phyloP scores from a whole-genome alignment of 345 rosid species.

The Melastoma malabathricum region DNA sequence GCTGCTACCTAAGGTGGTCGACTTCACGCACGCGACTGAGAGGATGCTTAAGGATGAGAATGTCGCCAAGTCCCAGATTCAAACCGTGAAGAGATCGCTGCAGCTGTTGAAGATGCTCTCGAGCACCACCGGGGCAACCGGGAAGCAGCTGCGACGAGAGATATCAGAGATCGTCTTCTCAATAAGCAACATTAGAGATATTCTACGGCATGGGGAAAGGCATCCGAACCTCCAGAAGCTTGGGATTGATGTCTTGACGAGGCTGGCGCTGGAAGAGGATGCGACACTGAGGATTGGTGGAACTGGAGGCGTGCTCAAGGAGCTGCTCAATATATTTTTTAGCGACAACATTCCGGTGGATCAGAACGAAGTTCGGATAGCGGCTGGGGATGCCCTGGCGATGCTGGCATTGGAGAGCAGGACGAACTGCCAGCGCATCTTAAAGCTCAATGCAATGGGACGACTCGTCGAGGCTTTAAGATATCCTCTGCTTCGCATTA shows the following conservation, averaged over 20 bases:
- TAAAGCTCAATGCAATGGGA: constrained; percentile 35
- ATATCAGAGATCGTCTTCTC: constrained; percentile 87
- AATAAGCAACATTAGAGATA: constrained; percentile 68
- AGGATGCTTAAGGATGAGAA: constrained; percentile 32
- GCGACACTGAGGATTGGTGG: constrained; percentile 75
- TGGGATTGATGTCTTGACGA: constrained; percentile 55
- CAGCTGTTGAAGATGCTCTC: constrained; percentile 80
- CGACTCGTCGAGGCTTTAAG: constrained; percentile 47
- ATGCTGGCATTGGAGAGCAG: constrained; percentile 76
- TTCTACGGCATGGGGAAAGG: constrained; percentile 50
- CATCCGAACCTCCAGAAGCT: constrained; percentile 50
- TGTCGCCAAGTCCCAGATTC: constrained; percentile 35
- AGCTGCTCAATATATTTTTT: constrained; percentile 62
- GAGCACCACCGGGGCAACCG: constrained; percentile 61
- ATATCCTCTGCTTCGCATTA: constrained; percentile 35
- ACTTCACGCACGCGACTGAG: constrained; percentile 54
- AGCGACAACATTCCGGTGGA: constrained; percentile 16
- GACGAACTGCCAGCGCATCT: constrained; percentile 48
- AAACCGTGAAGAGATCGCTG: constrained; percentile 57
- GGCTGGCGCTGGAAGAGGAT: constrained; percentile 58
- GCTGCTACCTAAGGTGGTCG: constrained; percentile 69
- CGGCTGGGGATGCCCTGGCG: constrained; percentile 84
- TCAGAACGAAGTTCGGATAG: constrained; percentile 31
- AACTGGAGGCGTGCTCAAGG: constrained; percentile 71
- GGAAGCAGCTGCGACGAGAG: constrained; percentile 58